Base-by-base conservation (phyloP, 345 rosid species). In the Ricinus communis region DNA sequence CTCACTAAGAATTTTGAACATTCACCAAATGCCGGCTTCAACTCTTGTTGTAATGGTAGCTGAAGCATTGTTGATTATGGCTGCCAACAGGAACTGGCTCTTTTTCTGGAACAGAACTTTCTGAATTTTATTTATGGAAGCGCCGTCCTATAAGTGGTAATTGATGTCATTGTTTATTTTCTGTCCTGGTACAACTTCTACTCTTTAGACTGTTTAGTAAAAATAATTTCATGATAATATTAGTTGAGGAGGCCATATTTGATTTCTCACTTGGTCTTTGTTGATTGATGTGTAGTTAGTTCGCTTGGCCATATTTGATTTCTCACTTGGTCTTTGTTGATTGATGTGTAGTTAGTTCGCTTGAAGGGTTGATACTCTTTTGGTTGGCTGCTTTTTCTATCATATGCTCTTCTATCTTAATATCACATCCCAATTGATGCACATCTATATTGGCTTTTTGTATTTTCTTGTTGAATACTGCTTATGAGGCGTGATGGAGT, bases 1-100 rank as follows among this genome's bases (percentile, higher is more conserved):
- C 87, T 77, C 93, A 87, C 71, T 93, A 84, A 91, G 74, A 47
- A 52, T 25, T 55, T 31, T 24, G 57, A 59, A 57, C 22, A 12
- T 61, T 61, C 31, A 46, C 41, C 18, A 51, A 65, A 47, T 28
- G 24, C 25, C n/a, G 9, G 59, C 46, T 31, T 28, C 38, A 49
- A 36, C 4, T 16, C 58, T 50, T 31, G 15, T 25, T n/a, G 38
- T 41, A 31, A 12, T 69, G 30, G 52, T 24, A 28, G 62, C 54
- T 69, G 71, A 53, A 36, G 22, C 18, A 22, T 67, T 46, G 57
- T 56, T 57, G 71, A 27, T 58, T n/a, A 1, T 3, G 40, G 47
- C 31, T 22, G 54, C 27, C 24, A 10, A 16, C 14, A 27, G 55
- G 43, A 57, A 28, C 7, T 19, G 43, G 49, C 62, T 57, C 50